Evolutionary conservation across 176 grass and related monocot genomes (phyloP).

Genomic region (Oryza officinalis): DNA sequence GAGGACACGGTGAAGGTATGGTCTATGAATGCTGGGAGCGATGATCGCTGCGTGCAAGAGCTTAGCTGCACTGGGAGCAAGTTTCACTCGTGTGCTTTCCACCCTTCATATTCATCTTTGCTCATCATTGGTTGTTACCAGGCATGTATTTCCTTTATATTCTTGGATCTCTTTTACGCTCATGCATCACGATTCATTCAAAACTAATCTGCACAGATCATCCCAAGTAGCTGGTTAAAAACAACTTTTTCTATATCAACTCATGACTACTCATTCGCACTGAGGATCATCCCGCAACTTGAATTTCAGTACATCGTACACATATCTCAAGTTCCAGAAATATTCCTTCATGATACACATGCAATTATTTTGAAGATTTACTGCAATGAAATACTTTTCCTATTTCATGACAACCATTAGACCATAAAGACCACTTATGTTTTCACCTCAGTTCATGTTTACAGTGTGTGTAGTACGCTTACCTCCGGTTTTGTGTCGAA

Average conservation of each 20-base stretch:
- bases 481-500: not conserved
- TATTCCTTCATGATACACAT: not conserved
- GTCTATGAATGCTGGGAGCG: constrained; percentile 59
- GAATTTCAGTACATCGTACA: not conserved
- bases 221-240: not conserved
- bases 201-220: not conserved
- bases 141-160: constrained; percentile 37
- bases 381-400: not conserved
- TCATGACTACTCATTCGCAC: not conserved
- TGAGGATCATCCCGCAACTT: not conserved
- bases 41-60: constrained; percentile 61
- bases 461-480: not conserved
- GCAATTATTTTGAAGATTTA: not conserved
- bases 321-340: not conserved
- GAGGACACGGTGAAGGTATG: constrained; percentile 79
- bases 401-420: not conserved
- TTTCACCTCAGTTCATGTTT: not conserved
- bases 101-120: constrained; percentile 68
- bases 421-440: not conserved
- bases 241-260: not conserved
- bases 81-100: constrained; percentile 89
- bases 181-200: not conserved
- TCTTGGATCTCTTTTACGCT: not conserved
- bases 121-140: constrained; percentile 84
- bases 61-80: constrained; percentile 68